A percentile compares a stretch with the other conserved stretches of the same genome.
These are phyloP conservation scores for Gentiana straminea DNA, from an alignment of 257 asterid species.

Conservation along the genomic window DNA sequence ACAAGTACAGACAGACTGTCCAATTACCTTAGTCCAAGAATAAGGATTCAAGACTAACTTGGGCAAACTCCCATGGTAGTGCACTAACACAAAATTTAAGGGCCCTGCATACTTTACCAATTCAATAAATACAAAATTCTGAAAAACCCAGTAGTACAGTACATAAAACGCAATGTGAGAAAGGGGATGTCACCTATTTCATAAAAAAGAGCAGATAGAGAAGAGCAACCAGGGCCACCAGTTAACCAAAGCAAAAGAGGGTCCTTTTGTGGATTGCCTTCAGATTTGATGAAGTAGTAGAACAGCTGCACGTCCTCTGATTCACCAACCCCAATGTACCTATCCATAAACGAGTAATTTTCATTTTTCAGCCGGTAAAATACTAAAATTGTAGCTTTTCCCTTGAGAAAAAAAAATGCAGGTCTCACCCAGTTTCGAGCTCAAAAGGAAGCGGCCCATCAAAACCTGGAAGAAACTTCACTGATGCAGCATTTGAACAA, in stretches of 20 bases:
- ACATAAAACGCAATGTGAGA: too few species aligned
- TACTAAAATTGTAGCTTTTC: too few species aligned
- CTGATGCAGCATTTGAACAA: background rate
- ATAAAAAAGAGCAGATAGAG: constrained; percentile 19
- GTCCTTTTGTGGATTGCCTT: constrained; percentile 13
- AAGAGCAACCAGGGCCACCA: constrained; percentile 45
- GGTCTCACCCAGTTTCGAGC: background rate
- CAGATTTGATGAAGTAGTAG: constrained; percentile 27
- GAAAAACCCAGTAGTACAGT: too few species aligned
- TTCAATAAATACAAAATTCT: too few species aligned
- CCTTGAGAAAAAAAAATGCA: too few species aligned
- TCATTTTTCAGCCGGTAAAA: too few species aligned
- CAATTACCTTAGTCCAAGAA: constrained; percentile 15
- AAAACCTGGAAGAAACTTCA: too few species aligned
- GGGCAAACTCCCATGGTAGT: constrained; percentile 5
- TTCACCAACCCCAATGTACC: constrained; percentile 32
- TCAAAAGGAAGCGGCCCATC: background rate
- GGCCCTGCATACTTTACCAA: constrained; percentile 5
- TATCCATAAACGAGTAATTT: background rate
- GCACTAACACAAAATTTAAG: constrained; percentile 2
- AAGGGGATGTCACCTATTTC: constrained; percentile 22
- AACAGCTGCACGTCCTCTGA: constrained; percentile 24
- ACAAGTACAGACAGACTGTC: too few species aligned
- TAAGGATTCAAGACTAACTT: constrained; percentile 13
- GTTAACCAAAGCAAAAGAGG: constrained; percentile 37